Base-by-base conservation (phyloP, 139 green algal genomes). In the Tetradesmus obliquus region DNA sequence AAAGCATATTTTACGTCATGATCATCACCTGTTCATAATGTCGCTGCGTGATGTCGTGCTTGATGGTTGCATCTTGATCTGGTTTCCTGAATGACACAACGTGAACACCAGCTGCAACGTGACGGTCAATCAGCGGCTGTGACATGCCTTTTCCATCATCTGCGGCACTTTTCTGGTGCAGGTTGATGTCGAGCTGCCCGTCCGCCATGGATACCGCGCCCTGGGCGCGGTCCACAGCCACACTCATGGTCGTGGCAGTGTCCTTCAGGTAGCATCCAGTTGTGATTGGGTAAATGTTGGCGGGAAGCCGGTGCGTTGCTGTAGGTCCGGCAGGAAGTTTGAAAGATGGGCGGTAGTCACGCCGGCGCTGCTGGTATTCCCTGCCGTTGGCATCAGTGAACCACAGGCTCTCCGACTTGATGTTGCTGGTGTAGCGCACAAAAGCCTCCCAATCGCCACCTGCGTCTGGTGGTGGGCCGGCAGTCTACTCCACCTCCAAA, bases 321-420 rank as follows among this genome's bases (percentile, higher is more conserved):
- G n/a, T 17, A 19, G 5, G 9, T 22, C 7, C 8, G 2, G 7
- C 60, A 3, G 24, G 60, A 60, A 89, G 12, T 12, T 81, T 81
- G 84, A 66, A 89, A 5, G 60, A 20, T 2, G 84, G 84, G 10
- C 84, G 74, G 62, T 89, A 89, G 7, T 55, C 15, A 2, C 60
- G 62, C 60, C 32, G 10, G 12, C 84, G 84, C 13, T 89, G 84
- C 84, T 89, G 84, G 5, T 45, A 89, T 32, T 89, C 84, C 13
- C 60, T 24, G 32, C 84, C 84, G 62, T 89, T 89, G 60, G 84
- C 84, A 45, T 89, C 84, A 51, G 84, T 89, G 32, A 51, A 89
- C 84, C 84, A 89, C 22, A 89, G 2, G 17, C 62, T 12, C 5
- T 22, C 32, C 45, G 84, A 89, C 60, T 80, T 24, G 13, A 89